Conservation (phyloP, 2,329 filamentous ascomycete genomes). For the Raffaelea albimanens region DNA sequence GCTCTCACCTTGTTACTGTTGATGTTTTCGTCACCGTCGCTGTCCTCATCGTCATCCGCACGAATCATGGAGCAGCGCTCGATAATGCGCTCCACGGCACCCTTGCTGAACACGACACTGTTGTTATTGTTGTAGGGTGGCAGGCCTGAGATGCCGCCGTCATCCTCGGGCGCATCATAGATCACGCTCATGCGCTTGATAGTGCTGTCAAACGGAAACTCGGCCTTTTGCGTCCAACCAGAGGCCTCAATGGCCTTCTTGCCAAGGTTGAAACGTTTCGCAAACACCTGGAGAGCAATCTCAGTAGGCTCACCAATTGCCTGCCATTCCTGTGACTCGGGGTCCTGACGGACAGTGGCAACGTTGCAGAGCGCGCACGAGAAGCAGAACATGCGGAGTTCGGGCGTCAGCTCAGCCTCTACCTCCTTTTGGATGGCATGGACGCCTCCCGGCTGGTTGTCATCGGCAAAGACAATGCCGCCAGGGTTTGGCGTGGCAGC, state of each 20-base stretch:
- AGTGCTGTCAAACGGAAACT: conserved; percentile 70
- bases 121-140: conserved; percentile 5
- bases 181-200: conserved; percentile 76
- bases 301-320: conserved; percentile 65
- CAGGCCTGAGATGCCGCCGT: conserved; percentile 16
- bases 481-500: too few relatives aligned
- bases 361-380: conserved; percentile 57
- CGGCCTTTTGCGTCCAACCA: conserved; percentile 56
- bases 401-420: conserved; percentile 31
- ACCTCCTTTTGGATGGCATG: too few relatives aligned
- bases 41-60: conserved; percentile 27
- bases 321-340: conserved; percentile 50
- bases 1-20: conserved; percentile 28
- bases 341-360: conserved; percentile 46
- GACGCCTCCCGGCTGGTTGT: neutral
- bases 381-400: conserved; percentile 41
- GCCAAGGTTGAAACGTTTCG: conserved; percentile 54
- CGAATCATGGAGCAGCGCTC: conserved; percentile 44
- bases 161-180: conserved; percentile 41
- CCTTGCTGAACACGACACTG: conserved; percentile 52
- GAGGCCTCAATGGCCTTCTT: conserved; percentile 41
- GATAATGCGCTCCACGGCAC: conserved; percentile 51
- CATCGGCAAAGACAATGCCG: neutral
- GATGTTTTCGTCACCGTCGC: conserved; percentile 17
- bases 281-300: conserved; percentile 67